Base-by-base conservation (phyloP, 163 green algal species). In the Scenedesmus sp. region DNA sequence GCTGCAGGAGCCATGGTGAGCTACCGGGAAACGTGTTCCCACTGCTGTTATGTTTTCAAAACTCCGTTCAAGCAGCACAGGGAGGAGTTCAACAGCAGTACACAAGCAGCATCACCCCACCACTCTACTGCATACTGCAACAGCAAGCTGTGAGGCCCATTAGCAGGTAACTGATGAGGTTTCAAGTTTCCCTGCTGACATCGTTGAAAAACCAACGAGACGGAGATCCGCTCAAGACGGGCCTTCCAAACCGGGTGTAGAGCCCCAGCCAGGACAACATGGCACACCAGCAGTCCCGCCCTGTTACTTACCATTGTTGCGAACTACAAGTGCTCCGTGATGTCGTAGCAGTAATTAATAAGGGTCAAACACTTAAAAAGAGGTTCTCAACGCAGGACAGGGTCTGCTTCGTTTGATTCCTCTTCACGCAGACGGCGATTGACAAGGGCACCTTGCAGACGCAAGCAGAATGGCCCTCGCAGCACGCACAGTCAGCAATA, bases 261-360 rank as follows among this genome's bases (percentile, higher is more conserved):
- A 46, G 34, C 34, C 23, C 4, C 18, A 3, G 70, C 70, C 52
- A 2, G 70, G 34, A 46, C 23, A 79, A 52, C 70, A 52, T 16
- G 20, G 70, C 70, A 79, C 70, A 79, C 70, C 70, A 79, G 70
- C 70, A 79, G 70, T 79, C 70, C 70, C 70, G 70, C 70, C 66
- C 70, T 79, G 70, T 79, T 52, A 79, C 70, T 79, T 79, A 79
- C 66, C 70, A 23, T 79, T 79, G 70, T 79, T 23, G 52, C 23
- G 3, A 52, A 23, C 70, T 13, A 5, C 20, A 79, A 12, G 70
- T 5, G 2, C 5, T 79, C 20, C 10, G 5, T 15, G 4, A 52
- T 79, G 23, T 46, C 70, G 70, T 79, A 79, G 23, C 70, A 79
- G 5, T 52, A 18, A 79, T 79, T 7, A 79, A 13, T 6, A 16